Base-by-base conservation (phyloP, 108 stramenopile species). In the Cyclotella sp. region DNA sequence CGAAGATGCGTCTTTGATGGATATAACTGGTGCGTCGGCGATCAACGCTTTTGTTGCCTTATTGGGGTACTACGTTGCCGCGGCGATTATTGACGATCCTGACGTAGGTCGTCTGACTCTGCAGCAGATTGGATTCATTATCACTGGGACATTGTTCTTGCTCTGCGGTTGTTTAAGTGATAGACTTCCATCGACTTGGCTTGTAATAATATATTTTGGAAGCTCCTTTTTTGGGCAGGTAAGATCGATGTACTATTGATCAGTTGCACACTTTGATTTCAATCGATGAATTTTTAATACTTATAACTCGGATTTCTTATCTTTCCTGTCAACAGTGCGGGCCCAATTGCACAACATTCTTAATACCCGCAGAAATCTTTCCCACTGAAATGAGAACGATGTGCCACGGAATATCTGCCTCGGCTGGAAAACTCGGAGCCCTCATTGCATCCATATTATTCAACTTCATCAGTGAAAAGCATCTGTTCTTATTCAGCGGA, bases 271-370 rank as follows among this genome's bases (percentile, higher is more conserved):
- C 6, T 51, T 16, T 51, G 49, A 51, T 16, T 19, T 19, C 49
- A 51, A 3, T 19, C 49, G 3, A 51, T 51, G 34, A 5, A 34
- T 51, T 51, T 1, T 16, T 19, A 3, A 19, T 16, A 19, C 49
- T 8, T 51, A 51, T 8, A 19, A 16, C 16, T 51, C 19, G n/a
- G n/a, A 16, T 19, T 19, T 51, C 49, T 3, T 19, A 51, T 19
- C 8, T 51, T 3, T 19, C 8, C 19, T 19, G 8, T 51, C 57
- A 22, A 27, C 1, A 93, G 58, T 78, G 88, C 18, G 92, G 90
- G 15, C 92, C 92, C 16, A 93, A 93, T 51, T 85, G 83, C 29
- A 93, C 92, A 14, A 93, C 92, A 13, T 91, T 89, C 74, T 57
- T 84, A 60, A 75, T 89, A 55, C 89, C 92, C 8, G 84, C 88